Conservation (phyloP, 2,329 filamentous ascomycete species). For the Colletotrichum musicola region DNA sequence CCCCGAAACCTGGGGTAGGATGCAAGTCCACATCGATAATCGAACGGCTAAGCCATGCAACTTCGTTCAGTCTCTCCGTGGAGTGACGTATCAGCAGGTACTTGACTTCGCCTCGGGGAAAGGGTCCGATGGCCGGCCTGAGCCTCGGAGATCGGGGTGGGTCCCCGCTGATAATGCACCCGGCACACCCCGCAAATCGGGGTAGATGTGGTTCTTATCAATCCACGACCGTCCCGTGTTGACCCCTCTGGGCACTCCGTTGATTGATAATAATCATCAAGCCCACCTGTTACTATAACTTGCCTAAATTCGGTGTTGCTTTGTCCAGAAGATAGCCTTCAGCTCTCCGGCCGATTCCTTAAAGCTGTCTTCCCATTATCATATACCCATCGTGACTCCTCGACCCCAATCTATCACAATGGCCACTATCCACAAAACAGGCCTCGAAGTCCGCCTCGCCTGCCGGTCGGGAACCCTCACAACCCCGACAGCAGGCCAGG, state of each 20-base stretch:
- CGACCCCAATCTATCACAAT: neutral
- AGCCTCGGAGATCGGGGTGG: conserved; percentile 36
- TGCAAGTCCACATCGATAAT: neutral
- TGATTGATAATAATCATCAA: too few relatives aligned
- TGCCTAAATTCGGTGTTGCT: too few relatives aligned
- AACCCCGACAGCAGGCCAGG: conserved; percentile 65
- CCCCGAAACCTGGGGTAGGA: neutral
- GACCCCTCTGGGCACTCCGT: too few relatives aligned
- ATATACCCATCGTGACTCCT: neutral
- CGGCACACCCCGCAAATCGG: conserved; percentile 2
- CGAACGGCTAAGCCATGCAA: too few relatives aligned
- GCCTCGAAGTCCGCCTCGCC: conserved; percentile 56
- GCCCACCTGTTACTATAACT: too few relatives aligned
- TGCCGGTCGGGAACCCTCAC: conserved; percentile 55
- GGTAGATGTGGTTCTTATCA: neutral
- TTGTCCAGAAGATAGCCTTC: too few relatives aligned
- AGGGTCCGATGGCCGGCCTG: conserved; percentile 23
- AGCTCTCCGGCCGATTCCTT: too few relatives aligned
- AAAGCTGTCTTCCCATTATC: too few relatives aligned
- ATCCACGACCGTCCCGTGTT: neutral
- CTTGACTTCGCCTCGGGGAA: conserved; percentile 22
- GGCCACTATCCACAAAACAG: conserved; percentile 43
- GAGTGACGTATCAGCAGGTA: neutral
- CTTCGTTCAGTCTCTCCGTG: too few relatives aligned
- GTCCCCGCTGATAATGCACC: conserved; percentile 15